Conservation (phyloP, 75 land plant species). For the Selaginella tamariscina region DNA sequence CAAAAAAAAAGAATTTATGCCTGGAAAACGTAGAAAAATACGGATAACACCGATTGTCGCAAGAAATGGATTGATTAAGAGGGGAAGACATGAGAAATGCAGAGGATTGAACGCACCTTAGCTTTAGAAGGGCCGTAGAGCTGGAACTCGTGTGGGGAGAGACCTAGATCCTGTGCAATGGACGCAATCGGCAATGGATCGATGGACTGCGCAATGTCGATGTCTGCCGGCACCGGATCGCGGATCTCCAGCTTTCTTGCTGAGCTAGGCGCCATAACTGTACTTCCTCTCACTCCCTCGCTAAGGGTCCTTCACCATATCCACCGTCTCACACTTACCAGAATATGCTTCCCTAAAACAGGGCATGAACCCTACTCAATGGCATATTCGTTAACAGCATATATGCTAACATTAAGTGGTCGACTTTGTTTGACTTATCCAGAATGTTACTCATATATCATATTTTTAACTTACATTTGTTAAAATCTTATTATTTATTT, state of each 20-base stretch:
- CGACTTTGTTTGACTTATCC: too few relatives aligned
- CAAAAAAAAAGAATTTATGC: not conserved
- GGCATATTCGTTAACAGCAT: too few relatives aligned
- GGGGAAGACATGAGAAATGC: not conserved
- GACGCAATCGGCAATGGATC: conserved; percentile 66
- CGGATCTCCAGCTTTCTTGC: conserved; percentile 53
- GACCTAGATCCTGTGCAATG: conserved; percentile 62
- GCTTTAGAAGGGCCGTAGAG: conserved; percentile 89
- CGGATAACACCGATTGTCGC: not conserved
- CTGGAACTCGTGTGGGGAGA: conserved; percentile 55
- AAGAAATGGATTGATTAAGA: not conserved
- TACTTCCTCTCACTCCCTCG: not conserved
- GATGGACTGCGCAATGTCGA: conserved; percentile 89
- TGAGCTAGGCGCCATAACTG: conserved; percentile 17
- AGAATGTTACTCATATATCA: too few relatives aligned
- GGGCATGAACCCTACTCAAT: too few relatives aligned
- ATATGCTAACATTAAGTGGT: too few relatives aligned
- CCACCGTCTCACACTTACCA: not conserved
- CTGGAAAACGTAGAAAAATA: too few relatives aligned
- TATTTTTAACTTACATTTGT: too few relatives aligned
- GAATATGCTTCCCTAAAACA: not conserved
- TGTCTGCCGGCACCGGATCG: conserved; percentile 85
- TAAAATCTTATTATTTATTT: too few relatives aligned
- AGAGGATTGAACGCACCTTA: too few relatives aligned
- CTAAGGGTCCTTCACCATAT: not conserved